A percentile compares a stretch with the other conserved stretches of the same genome.
Evolutionary conservation across 2,329 filamentous ascomycete genomes (phyloP).

Genomic region (Pseudonectria foliicola): DNA sequence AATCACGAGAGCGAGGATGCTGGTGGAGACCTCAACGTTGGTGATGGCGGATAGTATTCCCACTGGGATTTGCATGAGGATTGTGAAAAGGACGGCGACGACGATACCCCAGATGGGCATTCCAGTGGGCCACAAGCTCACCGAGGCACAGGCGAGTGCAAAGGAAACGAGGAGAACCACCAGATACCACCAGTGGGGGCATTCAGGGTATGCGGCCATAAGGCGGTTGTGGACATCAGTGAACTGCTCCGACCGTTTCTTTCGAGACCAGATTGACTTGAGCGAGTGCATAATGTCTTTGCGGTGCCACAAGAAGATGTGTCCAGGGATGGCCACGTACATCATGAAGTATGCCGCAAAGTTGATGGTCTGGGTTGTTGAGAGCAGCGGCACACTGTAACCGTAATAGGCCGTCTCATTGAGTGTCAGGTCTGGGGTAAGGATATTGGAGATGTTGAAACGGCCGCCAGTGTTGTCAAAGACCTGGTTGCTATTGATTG

Average conservation of each 20-base stretch:
- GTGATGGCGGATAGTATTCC: slow-evolving; percentile 50
- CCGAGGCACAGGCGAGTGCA: slow-evolving; percentile 27
- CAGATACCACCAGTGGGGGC: slow-evolving; percentile 48
- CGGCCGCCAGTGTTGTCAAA: slow-evolving; percentile 49
- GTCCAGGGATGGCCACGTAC: slow-evolving; percentile 22
- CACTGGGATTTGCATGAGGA: slow-evolving; percentile 46
- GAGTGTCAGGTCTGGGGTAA: slow-evolving; percentile 41
- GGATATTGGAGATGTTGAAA: slow-evolving; percentile 46
- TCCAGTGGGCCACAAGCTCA: slow-evolving; percentile 41
- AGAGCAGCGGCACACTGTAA: slow-evolving; percentile 49
- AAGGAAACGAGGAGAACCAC: slow-evolving; percentile 41
- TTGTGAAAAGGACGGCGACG: slow-evolving; percentile 42
- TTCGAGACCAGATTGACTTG: slow-evolving; percentile 18
- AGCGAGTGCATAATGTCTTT: slow-evolving; percentile 22
- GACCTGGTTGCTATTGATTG: slow-evolving; percentile 45
- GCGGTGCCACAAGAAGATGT: slow-evolving; percentile 26
- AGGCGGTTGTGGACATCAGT: slow-evolving; percentile 27
- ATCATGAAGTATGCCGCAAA: slow-evolving; percentile 25
- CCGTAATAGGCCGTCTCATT: slow-evolving; percentile 43
- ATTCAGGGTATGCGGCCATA: slow-evolving; percentile 31
- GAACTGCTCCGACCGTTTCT: slow-evolving; percentile 30
- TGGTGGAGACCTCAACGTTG: slow-evolving; percentile 51
- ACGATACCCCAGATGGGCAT: slow-evolving; percentile 45
- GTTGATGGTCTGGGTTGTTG: slow-evolving; percentile 30
- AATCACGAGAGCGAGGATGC: slow-evolving; percentile 60